Conservation (phyloP, 805 yeast species). For the Metschnikowia drakensbergensis region DNA sequence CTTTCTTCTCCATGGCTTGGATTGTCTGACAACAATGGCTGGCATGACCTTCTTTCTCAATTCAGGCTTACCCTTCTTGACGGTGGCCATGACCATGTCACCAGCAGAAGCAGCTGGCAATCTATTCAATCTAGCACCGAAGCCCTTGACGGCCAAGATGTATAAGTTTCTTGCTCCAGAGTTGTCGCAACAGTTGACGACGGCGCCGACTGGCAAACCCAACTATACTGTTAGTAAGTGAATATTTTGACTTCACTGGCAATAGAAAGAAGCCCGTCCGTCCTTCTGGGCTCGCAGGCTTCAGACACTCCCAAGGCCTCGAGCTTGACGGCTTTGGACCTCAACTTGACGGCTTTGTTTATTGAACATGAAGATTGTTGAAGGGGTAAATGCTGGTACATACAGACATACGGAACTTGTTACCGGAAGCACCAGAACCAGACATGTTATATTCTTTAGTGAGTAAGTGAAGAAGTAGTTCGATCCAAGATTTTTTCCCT, state of each 20-base stretch:
- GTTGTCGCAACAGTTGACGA: constrained; percentile 99
- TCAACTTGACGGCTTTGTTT: too few relatives aligned
- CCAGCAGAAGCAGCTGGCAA: constrained; percentile 99
- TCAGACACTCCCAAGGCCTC: too few relatives aligned
- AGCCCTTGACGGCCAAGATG: constrained; percentile 98
- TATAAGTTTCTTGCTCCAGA: constrained; percentile 99
- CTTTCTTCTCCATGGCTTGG: constrained; percentile 99
- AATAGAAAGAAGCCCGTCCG: not conserved
- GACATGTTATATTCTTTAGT: constrained; percentile 53
- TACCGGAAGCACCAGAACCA: constrained; percentile 97
- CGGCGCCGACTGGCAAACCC: constrained; percentile 99
- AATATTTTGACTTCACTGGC: not conserved
- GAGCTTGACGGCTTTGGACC: too few relatives aligned
- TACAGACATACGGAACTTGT: constrained; percentile 99
- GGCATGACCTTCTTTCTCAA: constrained; percentile 99
- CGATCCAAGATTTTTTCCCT: constrained; percentile 12
- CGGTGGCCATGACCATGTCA: constrained; percentile 99
- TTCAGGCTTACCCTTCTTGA: constrained; percentile 99
- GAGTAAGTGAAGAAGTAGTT: constrained; percentile 17
- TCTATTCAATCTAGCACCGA: constrained; percentile 99
- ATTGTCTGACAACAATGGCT: constrained; percentile 98
- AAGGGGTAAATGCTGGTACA: constrained; percentile 37
- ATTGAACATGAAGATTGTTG: not conserved
- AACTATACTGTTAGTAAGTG: constrained; percentile 53
- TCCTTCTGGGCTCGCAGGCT: too few relatives aligned